phyloP scores from a whole-genome alignment of 2,329 filamentous ascomycete genomes.

The Pseudovirgaria hyperparasitica region DNA sequence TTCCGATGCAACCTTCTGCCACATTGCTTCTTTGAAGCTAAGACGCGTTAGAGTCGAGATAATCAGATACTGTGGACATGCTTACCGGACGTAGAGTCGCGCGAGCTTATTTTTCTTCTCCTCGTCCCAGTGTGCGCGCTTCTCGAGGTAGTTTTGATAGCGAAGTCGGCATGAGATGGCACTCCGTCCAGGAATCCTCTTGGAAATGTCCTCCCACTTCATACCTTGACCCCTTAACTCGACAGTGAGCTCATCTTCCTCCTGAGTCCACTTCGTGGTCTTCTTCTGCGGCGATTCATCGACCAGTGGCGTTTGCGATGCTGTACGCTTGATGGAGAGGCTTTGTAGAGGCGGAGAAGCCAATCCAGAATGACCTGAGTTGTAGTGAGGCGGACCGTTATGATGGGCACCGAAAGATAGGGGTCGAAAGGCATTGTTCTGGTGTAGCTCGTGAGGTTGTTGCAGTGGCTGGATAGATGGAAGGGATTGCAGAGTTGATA shows the following conservation, averaged over 20 bases:
- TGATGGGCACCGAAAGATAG: conserved; percentile 29
- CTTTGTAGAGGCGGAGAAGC: conserved; percentile 18
- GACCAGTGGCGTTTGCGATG: conserved; percentile 22
- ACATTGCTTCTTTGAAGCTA: conserved; percentile 97
- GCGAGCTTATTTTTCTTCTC: conserved; percentile 96
- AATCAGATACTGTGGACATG: too few relatives aligned
- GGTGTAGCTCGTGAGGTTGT: conserved; percentile 24
- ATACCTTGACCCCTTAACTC: conserved; percentile 80
- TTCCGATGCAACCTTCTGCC: conserved; percentile 88
- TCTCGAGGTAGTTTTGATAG: conserved; percentile 94
- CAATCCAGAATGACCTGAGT: conserved; percentile 13
- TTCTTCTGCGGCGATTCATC: conserved; percentile 26
- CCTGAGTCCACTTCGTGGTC: conserved; percentile 90
- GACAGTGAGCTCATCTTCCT: conserved; percentile 90
- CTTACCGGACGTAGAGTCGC: conserved; percentile 81
- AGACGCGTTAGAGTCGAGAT: too few relatives aligned
- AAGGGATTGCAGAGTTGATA: conserved; percentile 24
- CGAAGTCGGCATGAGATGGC: conserved; percentile 89
- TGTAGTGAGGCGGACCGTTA: conserved; percentile 8
- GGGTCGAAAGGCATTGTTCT: conserved; percentile 22
- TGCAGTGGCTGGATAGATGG: conserved; percentile 20
- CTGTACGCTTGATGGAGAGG: conserved; percentile 19
- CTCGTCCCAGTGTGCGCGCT: conserved; percentile 89
- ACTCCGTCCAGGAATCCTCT: conserved; percentile 76
- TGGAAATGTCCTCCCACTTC: conserved; percentile 99